A percentile compares a stretch with the other conserved stretches of the same genome.
Conservation (phyloP, 2,329 filamentous ascomycete genomes). For the Taxawa tesnikishii region DNA sequence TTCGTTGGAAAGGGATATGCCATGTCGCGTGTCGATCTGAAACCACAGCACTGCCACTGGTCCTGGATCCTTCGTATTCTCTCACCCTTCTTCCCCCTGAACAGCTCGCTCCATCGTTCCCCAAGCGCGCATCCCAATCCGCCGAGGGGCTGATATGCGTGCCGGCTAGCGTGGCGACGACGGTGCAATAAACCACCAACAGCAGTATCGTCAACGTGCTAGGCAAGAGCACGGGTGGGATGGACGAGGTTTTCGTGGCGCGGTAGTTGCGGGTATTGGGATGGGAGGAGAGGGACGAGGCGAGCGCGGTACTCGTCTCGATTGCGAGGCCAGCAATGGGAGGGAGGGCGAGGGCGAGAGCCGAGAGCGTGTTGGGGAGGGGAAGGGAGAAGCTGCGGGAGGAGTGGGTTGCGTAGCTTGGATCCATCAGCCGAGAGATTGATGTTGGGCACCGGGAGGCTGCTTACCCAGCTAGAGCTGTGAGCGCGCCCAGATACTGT, state of each 20-base stretch:
- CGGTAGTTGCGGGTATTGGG: slow-evolving; percentile 19
- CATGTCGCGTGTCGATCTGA: slow-evolving; percentile 44
- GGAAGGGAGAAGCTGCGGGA: slow-evolving; percentile 25
- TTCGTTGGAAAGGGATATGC: slow-evolving; percentile 48
- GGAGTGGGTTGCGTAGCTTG: slow-evolving; percentile 18
- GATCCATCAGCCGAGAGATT: neutral
- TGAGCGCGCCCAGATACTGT: slow-evolving; percentile 29
- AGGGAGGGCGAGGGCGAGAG: slow-evolving; percentile 29
- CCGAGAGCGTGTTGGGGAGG: slow-evolving; percentile 26
- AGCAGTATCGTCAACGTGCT: slow-evolving; percentile 23
- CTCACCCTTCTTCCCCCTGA: slow-evolving; percentile 33
- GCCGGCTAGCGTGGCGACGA: slow-evolving; percentile 32
- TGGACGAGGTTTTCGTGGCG: slow-evolving; percentile 16
- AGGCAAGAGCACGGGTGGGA: slow-evolving; percentile 16
- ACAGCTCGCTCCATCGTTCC: slow-evolving; percentile 44
- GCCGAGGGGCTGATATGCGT: slow-evolving; percentile 26
- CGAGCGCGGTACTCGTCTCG: slow-evolving; percentile 23
- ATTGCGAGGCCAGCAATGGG: slow-evolving; percentile 30
- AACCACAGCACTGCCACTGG: slow-evolving; percentile 53
- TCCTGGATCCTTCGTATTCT: slow-evolving; percentile 52
- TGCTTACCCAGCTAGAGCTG: slow-evolving; percentile 24
- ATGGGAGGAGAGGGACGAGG: slow-evolving; percentile 10
- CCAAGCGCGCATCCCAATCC: slow-evolving; percentile 43
- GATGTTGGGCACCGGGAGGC: neutral
- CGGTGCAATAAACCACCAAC: slow-evolving; percentile 26